phyloP scores from a whole-genome alignment of 164 flowering plant species.

The Paratinospora sagittata region DNA sequence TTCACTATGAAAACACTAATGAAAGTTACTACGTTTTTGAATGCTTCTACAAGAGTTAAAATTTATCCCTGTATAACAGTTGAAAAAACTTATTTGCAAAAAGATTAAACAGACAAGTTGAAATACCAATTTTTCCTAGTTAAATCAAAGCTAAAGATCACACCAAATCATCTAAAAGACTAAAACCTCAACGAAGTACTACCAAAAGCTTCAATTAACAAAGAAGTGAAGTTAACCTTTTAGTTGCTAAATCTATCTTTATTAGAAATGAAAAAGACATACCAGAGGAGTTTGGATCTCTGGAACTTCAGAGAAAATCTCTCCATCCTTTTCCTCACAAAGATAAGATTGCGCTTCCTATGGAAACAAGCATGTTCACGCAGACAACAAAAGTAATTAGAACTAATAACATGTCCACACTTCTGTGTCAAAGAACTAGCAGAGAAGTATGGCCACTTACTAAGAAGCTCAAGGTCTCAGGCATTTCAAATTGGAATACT shows the following conservation, averaged over 20 bases:
- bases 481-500: conserved; percentile 50
- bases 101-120: no score
- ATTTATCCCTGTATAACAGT: no score
- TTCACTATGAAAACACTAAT: no score
- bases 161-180: no score
- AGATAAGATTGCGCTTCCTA: conserved; percentile 30
- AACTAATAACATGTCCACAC: neutral
- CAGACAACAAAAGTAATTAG: neutral
- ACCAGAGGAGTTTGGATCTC: conserved; percentile 32
- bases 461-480: conserved; percentile 39
- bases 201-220: neutral
- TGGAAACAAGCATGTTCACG: neutral
- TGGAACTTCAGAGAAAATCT: conserved; percentile 25
- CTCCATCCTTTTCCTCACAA: conserved; percentile 18
- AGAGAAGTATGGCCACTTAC: conserved; percentile 19
- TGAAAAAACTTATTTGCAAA: no score
- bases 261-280: conserved; percentile 4
- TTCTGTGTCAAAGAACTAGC: neutral
- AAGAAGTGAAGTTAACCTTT: neutral
- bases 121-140: no score
- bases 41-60: no score
- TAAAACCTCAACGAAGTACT: neutral
- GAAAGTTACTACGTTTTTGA: no score
- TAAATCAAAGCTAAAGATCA: neutral
- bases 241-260: no score